Evolutionary conservation across 305 asterid species (phyloP), one percentile per base, ranked within the genome.

Genomic region (Fraxinus angustifolia): DNA sequence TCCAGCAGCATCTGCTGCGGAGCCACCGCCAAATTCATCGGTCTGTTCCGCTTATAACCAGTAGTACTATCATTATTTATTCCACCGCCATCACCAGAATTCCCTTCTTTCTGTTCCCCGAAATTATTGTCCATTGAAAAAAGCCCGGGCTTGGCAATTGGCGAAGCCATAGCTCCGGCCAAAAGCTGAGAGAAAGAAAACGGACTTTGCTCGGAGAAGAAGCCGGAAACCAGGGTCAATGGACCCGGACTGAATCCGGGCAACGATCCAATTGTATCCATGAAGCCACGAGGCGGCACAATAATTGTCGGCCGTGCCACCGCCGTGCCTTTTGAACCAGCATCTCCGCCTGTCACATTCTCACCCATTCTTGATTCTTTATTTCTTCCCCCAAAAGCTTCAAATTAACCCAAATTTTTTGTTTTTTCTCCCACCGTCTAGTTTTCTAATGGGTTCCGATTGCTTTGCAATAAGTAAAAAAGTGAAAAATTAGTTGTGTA

Each of bases 161-260:
- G 99, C 34, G 99, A 93, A 79, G 93, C 91, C 95, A 93, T 95
- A 31, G 99, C 97, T 33, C 95, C 97, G 40, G 96, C 97, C 1
- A 95, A 86, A 42, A 95, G 90, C 85, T 92, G 97, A 23, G 98
- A 93, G 89, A 92, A 95, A 33, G 97, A 19, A 90, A 67, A 89
- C 58, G 84, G 84, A 77, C 90, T 88, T 81, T 92, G 91, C 38
- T 93, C 97, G 58, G 98, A 42, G 82, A 93, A 91, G 87, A 90
- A 87, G 82, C 86, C 88, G 48, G 98, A 90, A 19, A 93, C 83
- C 74, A 93, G 80, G 6, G 98, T 89, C 90, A 93, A 90, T 81
- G 98, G 99, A 58, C 99, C 98, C 1, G 97, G 98, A 86, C 96
- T 95, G 86, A 90, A 90, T 21, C 95, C 95, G 79, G 92, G 83